Percentiles rank a stretch among this genome's conserved stretches.
Evolutionary conservation across 805 yeast species (phyloP).

Genomic region (Lipomyces japonicus): DNA sequence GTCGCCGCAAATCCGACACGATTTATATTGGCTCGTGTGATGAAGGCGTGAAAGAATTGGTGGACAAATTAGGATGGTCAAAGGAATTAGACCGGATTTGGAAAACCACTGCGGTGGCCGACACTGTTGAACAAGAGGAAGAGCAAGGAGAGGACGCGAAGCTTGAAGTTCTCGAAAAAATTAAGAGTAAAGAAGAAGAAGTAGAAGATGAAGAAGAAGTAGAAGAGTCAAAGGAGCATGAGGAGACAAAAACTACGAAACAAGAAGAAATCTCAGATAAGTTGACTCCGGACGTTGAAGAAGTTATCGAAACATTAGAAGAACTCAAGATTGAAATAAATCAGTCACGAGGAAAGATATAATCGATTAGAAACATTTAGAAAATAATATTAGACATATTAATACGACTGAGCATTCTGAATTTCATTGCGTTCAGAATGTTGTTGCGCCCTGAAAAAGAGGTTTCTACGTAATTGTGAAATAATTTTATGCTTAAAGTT

Average conservation of each 20-base stretch:
- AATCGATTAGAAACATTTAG: too few species aligned
- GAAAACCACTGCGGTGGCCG: conserved; percentile 8
- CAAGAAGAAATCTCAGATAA: background rate
- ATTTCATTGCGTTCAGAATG: too few species aligned
- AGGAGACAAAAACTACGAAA: background rate
- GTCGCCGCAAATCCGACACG: conserved; percentile 58
- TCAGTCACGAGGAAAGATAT: too few species aligned
- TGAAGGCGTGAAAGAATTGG: conserved; percentile 52
- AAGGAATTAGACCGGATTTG: conserved; percentile 17
- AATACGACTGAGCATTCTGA: too few species aligned
- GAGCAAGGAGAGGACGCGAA: conserved; percentile 4
- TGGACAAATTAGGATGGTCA: conserved; percentile 60
- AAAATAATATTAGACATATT: too few species aligned
- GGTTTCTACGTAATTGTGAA: too few species aligned
- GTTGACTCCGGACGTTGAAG: conserved; percentile 1
- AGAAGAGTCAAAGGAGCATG: background rate
- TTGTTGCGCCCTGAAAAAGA: too few species aligned
- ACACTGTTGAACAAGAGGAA: conserved; percentile 13
- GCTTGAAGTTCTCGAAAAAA: conserved; percentile 10
- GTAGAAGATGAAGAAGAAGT: background rate
- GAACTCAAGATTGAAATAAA: background rate
- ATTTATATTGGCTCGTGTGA: conserved; percentile 64
- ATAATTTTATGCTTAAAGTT: too few species aligned
- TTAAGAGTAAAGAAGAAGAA: conserved; percentile 1
- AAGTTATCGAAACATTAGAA: background rate